Evolutionary conservation across 805 yeast species (phyloP), one percentile per base, ranked within the genome.

Genomic region (Zygoascus ofunaensis): DNA sequence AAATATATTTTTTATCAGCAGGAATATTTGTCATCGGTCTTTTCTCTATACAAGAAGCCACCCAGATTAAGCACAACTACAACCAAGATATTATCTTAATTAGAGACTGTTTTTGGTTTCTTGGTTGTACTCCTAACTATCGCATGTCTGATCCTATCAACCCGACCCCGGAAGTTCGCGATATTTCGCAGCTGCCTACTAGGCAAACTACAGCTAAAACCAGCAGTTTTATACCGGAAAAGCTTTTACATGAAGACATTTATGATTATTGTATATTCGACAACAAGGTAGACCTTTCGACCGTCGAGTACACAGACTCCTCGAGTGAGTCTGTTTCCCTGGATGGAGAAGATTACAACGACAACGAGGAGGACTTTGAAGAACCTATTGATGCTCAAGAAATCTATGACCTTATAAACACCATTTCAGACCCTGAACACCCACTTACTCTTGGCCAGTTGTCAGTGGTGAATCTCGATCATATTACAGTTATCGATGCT

Each of bases 371-470:
- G 12, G 55, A 48, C 5, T 63, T 54, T 10, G 51, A 49, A 17
- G 92, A 86, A 33, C 75, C 74, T 5, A 77, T 90, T 33, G 98
- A 90, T 59, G 63, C 87, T 1, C 97, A 90, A 59, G 98, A 90
- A 59, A 79, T 90, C 4, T 87, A 77, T 55, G 41, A 89, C 59
- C 67, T 90, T 39, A 85, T 86, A 2, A 78, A 96, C 4, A 75
- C 81, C 24, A 86, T 87, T 10, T 82, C 94, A 0, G 99, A 92
- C 60, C 99, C 99, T 1, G 99, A 92, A 58, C 99, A 92, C 61
- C 99, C 99, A 0, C 69, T 92, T 36, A 82, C 96, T 0, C 69
- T 92, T 46, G 98, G 96, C 0, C 97, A 92, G 63, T 70, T 92
- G 15, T 90, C 96, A 0, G 97, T 92, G 35, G 95, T 92, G 1